Evolutionary conservation across 2,329 filamentous ascomycete genomes (phyloP), one percentile per base, ranked within the genome.

Genomic region (Ustilaginoidea virens): DNA sequence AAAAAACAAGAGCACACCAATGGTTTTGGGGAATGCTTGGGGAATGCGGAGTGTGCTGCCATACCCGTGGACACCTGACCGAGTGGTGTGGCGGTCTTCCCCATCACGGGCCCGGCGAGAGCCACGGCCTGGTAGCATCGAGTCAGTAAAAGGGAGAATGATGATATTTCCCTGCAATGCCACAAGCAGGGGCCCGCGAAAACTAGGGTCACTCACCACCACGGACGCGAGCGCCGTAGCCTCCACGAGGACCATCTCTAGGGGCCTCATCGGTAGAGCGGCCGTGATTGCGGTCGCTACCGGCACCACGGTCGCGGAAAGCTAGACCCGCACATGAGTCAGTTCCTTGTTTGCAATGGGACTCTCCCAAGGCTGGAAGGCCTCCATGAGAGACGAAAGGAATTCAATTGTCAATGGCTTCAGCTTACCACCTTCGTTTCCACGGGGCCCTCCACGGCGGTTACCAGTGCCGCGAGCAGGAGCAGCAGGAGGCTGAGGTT

Each of bases 281-380:
- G 55, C 65, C 67, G 47, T 83, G 81, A 73, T 94, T 94, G 68
- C 70, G 77, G 49, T 71, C 68, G 52, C 73, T 68, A 45, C 85
- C 86, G 52, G 77, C 82, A 51, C 72, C 74, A 53, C 80, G 80
- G 64, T 93, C 83, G 55, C 81, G 82, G 77, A 85, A 90, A 53
- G 82, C 86, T 93, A n/a, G 27, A 22, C 15, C 13, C 17, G 25
- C 27, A 31, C 24, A 17, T 24, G 10, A 15, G 24, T 25, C 17
- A 25, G 14, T 17, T n/a, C n/a, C n/a, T n/a, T n/a, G n/a, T n/a
- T n/a, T n/a, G n/a, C n/a, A n/a, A n/a, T 24, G 22, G n/a, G 12
- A 11, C 13, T 24, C 7, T 8, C 22, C 22, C 12, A 12, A 11
- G 22, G 13, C n/a, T 24, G 22, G 9, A 11, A 11, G 8, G 9